phyloP scores from a whole-genome alignment of 2,329 filamentous ascomycete genomes.

The Fusarium caatingaense region DNA sequence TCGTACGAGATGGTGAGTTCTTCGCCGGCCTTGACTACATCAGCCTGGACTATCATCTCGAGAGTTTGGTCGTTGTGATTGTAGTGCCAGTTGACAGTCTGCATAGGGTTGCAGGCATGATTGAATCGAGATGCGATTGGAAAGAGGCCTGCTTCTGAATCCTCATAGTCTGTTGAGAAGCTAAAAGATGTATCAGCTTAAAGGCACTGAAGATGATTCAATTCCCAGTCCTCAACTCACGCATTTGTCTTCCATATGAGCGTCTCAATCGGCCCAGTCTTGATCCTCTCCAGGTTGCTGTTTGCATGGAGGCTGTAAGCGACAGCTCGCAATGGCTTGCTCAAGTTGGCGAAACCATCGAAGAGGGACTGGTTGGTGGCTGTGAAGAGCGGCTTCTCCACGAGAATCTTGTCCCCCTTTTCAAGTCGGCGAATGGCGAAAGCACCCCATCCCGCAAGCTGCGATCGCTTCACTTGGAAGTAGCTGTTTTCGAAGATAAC shows the following conservation, averaged over 20 bases:
- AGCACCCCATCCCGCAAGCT: conserved; percentile 58
- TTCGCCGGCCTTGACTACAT: conserved; percentile 54
- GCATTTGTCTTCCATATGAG: conserved; percentile 58
- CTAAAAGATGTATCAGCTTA: not conserved
- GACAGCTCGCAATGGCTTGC: conserved; percentile 44
- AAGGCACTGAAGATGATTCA: not conserved
- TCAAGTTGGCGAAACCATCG: conserved; percentile 52
- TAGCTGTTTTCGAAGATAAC: conserved; percentile 53
- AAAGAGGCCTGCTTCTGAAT: conserved; percentile 56
- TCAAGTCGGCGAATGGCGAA: conserved; percentile 58
- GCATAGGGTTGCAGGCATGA: conserved; percentile 61
- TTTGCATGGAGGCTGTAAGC: conserved; percentile 55
- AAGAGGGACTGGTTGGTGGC: conserved; percentile 47
- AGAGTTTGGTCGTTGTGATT: conserved; percentile 52
- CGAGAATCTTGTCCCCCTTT: conserved; percentile 55
- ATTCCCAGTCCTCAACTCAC: conserved; percentile 49
- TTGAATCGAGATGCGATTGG: conserved; percentile 67
- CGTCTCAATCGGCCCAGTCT: conserved; percentile 42
- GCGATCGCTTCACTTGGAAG: conserved; percentile 56
- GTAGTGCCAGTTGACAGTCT: conserved; percentile 60
- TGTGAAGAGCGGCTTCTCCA: conserved; percentile 58
- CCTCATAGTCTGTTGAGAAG: conserved; percentile 45
- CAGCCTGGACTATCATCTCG: conserved; percentile 53
- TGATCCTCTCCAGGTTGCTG: conserved; percentile 45
- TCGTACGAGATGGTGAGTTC: conserved; percentile 67